Percentiles rank a stretch among this genome's conserved stretches.
These are phyloP conservation scores for Claviceps paspali DNA, from an alignment of 2,329 filamentous ascomycete genomes.

Conservation along the genomic window DNA sequence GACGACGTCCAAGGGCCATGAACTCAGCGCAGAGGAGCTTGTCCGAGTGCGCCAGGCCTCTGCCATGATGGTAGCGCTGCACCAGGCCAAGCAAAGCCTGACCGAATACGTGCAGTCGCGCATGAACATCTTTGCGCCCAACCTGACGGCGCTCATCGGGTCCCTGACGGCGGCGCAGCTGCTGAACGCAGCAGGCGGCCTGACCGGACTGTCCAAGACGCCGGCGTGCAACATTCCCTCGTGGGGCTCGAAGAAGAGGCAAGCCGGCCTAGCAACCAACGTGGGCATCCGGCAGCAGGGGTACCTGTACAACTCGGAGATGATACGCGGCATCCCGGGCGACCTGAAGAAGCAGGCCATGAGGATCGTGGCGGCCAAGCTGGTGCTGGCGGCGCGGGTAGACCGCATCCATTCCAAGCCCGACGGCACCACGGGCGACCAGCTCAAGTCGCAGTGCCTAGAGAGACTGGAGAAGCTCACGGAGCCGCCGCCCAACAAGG, in stretches of 20 bases:
- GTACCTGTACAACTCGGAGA: constrained; percentile 80
- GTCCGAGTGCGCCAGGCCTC: constrained; percentile 62
- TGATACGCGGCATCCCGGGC: constrained; percentile 69
- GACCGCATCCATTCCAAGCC: constrained; percentile 71
- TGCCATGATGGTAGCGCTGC: constrained; percentile 74
- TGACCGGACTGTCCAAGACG: constrained; percentile 79
- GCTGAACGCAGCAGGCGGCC: constrained; percentile 83
- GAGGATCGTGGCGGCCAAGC: constrained; percentile 85
- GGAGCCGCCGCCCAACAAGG: constrained; percentile 80
- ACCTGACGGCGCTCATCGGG: constrained; percentile 78
- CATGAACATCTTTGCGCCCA: constrained; percentile 92
- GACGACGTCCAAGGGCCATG: constrained; percentile 69
- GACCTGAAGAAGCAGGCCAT: constrained; percentile 89
- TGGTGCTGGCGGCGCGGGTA: constrained; percentile 82
- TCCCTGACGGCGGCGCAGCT: constrained; percentile 88
- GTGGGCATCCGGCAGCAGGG: constrained; percentile 82
- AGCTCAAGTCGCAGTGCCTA: constrained; percentile 67
- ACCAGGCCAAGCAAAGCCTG: constrained; percentile 71
- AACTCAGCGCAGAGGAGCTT: constrained; percentile 62
- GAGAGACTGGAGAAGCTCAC: constrained; percentile 84
- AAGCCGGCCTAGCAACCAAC: constrained; percentile 80
- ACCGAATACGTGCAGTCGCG: constrained; percentile 93
- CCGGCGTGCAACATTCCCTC: constrained; percentile 86
- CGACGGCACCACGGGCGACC: constrained; percentile 70
- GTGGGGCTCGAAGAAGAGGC: constrained; percentile 78